phyloP scores from a whole-genome alignment of 768 basidiomycete species.

The Serendipita sp. region DNA sequence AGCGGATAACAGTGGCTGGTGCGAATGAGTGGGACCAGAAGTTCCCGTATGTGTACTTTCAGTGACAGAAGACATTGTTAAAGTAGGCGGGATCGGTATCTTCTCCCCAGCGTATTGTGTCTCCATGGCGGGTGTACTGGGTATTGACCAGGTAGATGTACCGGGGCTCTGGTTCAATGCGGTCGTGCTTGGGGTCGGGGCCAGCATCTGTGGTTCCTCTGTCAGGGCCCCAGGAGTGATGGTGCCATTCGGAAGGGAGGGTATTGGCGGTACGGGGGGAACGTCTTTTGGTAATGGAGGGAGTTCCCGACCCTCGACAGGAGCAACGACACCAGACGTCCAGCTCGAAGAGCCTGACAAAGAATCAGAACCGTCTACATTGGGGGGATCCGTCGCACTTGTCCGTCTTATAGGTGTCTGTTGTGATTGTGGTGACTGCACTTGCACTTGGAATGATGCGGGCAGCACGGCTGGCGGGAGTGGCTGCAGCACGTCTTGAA shows the following conservation, averaged over 20 bases:
- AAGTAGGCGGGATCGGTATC: not conserved
- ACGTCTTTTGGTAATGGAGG: conserved; percentile 1
- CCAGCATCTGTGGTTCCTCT: not conserved
- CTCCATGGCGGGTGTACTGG: not conserved
- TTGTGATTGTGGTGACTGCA: not conserved
- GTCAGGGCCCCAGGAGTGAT: not conserved
- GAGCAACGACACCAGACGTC: not conserved
- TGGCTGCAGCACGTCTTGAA: no score
- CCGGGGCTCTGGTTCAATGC: not conserved
- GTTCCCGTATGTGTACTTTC: not conserved
- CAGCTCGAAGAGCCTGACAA: conserved; percentile 3
- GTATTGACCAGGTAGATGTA: not conserved
- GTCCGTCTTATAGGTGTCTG: not conserved
- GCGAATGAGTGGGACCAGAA: not conserved
- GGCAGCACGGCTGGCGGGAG: not conserved
- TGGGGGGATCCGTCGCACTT: not conserved
- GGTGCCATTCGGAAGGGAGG: not conserved
- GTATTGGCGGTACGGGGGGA: not conserved
- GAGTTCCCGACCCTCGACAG: not conserved
- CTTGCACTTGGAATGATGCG: not conserved
- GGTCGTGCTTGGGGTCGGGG: not conserved
- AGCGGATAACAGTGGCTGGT: not conserved
- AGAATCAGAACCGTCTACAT: not conserved
- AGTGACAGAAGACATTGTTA: no score
- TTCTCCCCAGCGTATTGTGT: not conserved